Conservation (phyloP, 2,329 filamentous ascomycete genomes). For the Harringtonia lauricola region DNA sequence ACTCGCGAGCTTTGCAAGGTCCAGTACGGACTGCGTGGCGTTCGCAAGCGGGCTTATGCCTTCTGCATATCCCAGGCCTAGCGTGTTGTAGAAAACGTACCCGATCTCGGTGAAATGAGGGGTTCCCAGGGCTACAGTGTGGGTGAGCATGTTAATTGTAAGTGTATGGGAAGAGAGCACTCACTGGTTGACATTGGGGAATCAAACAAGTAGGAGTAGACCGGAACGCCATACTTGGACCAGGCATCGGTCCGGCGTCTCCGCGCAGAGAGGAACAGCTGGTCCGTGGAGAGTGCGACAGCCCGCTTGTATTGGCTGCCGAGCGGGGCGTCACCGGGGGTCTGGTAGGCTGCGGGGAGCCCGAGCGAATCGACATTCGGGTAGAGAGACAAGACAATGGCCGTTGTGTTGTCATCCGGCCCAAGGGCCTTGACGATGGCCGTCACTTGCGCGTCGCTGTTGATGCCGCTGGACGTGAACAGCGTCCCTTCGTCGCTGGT, state of each 20-base stretch:
- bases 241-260: neutral
- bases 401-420: too few species aligned
- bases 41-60: too few species aligned
- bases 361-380: neutral
- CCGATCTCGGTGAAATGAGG: neutral
- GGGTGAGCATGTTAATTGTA: neutral
- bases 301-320: neutral
- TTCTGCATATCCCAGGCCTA: too few species aligned
- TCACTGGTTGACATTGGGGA: neutral
- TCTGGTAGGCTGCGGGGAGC: neutral
- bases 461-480: neutral
- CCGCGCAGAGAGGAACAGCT: neutral
- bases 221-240: neutral
- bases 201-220: neutral
- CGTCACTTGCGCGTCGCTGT: slow-evolving; percentile 12
- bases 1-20: neutral
- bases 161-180: neutral
- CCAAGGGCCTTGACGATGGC: neutral
- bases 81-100: neutral
- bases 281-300: neutral
- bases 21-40: neutral
- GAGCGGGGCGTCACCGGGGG: neutral
- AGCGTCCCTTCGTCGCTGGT: slow-evolving; percentile 11
- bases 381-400: neutral
- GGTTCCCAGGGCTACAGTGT: neutral